Evolutionary conservation across 805 yeast genomes (phyloP), one percentile per base, ranked within the genome.

Genomic region (Kodamaea sagamina): DNA sequence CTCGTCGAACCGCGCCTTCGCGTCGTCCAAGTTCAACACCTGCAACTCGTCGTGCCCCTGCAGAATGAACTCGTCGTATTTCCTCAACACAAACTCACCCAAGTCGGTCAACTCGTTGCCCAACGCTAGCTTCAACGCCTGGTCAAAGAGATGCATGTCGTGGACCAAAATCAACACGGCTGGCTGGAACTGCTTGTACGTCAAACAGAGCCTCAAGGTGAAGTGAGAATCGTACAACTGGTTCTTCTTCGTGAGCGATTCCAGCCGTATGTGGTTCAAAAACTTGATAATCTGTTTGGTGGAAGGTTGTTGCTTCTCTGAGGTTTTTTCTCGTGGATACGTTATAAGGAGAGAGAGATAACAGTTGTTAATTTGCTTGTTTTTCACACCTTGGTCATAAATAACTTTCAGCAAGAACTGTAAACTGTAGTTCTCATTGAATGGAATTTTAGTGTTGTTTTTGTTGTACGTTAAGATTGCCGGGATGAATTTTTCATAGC

Each of bases 111-210:
- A 65, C 25, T 78, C 77, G 47, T 79, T 65, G 3, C 77, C 73
- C 36, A 93, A 66, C 0, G 97, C 92, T 43, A 93, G 60, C 38
- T 73, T 72, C 26, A 90, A 79, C 0, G 98, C 97, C 42, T 86
- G 89, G 47, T 89, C 95, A 56, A 75, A 86, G 36, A 86, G 71
- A 3, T 74, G 78, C 62, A 88, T 63, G 43, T 68, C 72, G 39
- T 78, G 69, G 1, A 93, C 78, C 52, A 85, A 81, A n/a, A 93
- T 74, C 45, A 77, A 74, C 7, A 89, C 80, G 0, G 96, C 89
- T 1, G 90, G 76, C 47, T 78, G 78, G 39, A 73, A 68, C 46
- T 78, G 80, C 8, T 76, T 61, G 55, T 77, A 75, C 43, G 74
- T 76, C 39, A 86, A 71, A 52, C 95, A 86, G 22, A 89, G 59